phyloP scores from a whole-genome alignment of 2,329 filamentous ascomycete genomes.

The Ascochyta koolunga region DNA sequence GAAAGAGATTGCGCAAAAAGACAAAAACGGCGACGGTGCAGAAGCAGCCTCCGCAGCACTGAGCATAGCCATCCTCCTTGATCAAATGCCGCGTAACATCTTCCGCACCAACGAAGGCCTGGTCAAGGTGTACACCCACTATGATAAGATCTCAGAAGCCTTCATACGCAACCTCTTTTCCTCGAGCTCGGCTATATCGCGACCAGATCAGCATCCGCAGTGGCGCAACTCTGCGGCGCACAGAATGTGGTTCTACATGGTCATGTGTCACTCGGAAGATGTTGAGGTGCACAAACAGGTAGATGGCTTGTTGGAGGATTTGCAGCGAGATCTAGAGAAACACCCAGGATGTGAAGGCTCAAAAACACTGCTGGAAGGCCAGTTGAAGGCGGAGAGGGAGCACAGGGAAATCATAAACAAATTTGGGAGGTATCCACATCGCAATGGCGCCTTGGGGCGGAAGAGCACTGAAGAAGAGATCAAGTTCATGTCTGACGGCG shows the following conservation, averaged over 20 bases:
- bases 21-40: slow-evolving; percentile 27
- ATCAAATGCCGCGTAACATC: slow-evolving; percentile 68
- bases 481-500: slow-evolving; percentile 56
- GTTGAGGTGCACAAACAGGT: slow-evolving; percentile 53
- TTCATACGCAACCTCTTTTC: slow-evolving; percentile 50
- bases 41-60: slow-evolving; percentile 50
- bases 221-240: slow-evolving; percentile 45
- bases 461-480: slow-evolving; percentile 57
- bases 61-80: slow-evolving; percentile 63
- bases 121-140: slow-evolving; percentile 59
- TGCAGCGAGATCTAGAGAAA: slow-evolving; percentile 43
- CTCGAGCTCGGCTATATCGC: slow-evolving; percentile 19
- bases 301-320: slow-evolving; percentile 37
- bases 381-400: slow-evolving; percentile 50
- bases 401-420: slow-evolving; percentile 59
- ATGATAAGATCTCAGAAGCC: slow-evolving; percentile 61
- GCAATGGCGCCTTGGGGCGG: slow-evolving; percentile 60
- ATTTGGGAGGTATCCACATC: slow-evolving; percentile 66
- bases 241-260: slow-evolving; percentile 65
- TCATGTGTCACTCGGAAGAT: slow-evolving; percentile 65
- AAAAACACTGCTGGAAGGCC: slow-evolving; percentile 36
- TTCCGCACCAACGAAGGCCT: slow-evolving; percentile 57
- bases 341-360: slow-evolving; percentile 36
- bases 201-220: slow-evolving; percentile 38
- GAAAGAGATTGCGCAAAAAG: slow-evolving; percentile 17